Evolutionary conservation across 2,329 filamentous ascomycete genomes (phyloP).

Genomic region (Cordyceps farinosa): DNA sequence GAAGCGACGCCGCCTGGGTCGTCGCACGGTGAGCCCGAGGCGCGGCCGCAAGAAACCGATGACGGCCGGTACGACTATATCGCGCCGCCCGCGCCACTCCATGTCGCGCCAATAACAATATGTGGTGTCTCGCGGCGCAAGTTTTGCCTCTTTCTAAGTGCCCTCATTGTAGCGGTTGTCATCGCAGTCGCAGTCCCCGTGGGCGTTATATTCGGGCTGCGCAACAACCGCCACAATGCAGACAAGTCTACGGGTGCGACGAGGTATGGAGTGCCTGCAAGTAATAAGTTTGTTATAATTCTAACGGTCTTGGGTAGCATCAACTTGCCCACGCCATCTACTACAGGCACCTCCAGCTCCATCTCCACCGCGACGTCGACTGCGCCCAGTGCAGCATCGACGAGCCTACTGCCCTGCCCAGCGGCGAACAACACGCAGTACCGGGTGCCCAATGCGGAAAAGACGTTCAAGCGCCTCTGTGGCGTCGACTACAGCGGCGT

Average conservation of each 20-base stretch:
- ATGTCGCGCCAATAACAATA: slow-evolving; percentile 20
- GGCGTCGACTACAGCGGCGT: slow-evolving; percentile 43
- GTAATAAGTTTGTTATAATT: not conserved
- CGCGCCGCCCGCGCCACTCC: slow-evolving; percentile 24
- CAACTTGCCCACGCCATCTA: slow-evolving; percentile 17
- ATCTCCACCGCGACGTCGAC: slow-evolving; percentile 17
- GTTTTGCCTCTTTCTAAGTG: slow-evolving; percentile 35
- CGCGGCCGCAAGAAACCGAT: slow-evolving; percentile 16
- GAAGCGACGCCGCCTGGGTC: slow-evolving; percentile 35
- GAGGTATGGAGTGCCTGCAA: slow-evolving; percentile 11
- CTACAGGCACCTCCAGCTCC: slow-evolving; percentile 19
- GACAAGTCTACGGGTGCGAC: not conserved
- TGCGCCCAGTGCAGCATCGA: slow-evolving; percentile 25
- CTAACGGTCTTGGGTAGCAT: not conserved
- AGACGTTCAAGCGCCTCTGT: slow-evolving; percentile 42
- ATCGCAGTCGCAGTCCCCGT: slow-evolving; percentile 38
- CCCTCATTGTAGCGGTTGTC: slow-evolving; percentile 25
- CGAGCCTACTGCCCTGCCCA: slow-evolving; percentile 34
- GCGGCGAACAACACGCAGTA: slow-evolving; percentile 43
- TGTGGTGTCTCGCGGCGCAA: slow-evolving; percentile 29
- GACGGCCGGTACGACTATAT: slow-evolving; percentile 27
- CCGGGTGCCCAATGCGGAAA: slow-evolving; percentile 37
- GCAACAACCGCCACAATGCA: slow-evolving; percentile 22
- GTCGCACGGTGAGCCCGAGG: slow-evolving; percentile 23
- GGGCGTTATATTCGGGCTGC: slow-evolving; percentile 39